Conservation (phyloP, 108 stramenopile species). For the Nitzschia palea region DNA sequence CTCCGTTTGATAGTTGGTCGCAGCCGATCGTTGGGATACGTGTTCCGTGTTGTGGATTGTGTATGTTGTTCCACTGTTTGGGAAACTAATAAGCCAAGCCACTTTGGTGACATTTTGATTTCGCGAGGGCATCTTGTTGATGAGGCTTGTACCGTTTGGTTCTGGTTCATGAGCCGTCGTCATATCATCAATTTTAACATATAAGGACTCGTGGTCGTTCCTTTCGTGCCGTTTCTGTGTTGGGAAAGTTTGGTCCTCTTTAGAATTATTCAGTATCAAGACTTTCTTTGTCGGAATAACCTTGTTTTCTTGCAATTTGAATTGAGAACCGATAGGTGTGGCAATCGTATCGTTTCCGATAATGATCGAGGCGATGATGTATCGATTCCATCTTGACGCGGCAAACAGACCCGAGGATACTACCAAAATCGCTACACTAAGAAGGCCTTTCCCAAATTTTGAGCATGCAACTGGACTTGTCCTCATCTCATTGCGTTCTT, state of each 20-base stretch:
- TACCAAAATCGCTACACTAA: too few relatives aligned
- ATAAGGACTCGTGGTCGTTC: background rate
- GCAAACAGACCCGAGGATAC: too few relatives aligned
- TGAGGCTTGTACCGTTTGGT: background rate
- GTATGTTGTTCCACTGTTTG: slow-evolving; percentile 46
- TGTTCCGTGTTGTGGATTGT: slow-evolving; percentile 23
- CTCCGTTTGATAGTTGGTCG: slow-evolving; percentile 3
- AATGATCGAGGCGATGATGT: background rate
- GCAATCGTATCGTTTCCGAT: background rate
- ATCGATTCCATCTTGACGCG: slow-evolving; percentile 1
- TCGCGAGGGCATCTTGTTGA: background rate
- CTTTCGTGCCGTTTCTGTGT: background rate
- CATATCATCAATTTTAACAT: background rate
- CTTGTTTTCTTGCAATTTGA: background rate
- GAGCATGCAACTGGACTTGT: too few relatives aligned
- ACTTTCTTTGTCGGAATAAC: background rate
- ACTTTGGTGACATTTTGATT: background rate
- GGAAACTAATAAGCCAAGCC: slow-evolving; percentile 52
- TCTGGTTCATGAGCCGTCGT: background rate
- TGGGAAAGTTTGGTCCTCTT: background rate
- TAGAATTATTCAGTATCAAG: background rate
- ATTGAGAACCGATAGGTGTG: background rate
- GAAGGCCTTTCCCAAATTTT: too few relatives aligned
- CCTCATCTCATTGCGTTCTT: too few relatives aligned
- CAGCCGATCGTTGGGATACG: background rate